Percentiles rank a stretch among this genome's conserved stretches.
These are phyloP conservation scores for Stipa capillata DNA, from an alignment of 176 grass and related monocot species.

Conservation along the genomic window DNA sequence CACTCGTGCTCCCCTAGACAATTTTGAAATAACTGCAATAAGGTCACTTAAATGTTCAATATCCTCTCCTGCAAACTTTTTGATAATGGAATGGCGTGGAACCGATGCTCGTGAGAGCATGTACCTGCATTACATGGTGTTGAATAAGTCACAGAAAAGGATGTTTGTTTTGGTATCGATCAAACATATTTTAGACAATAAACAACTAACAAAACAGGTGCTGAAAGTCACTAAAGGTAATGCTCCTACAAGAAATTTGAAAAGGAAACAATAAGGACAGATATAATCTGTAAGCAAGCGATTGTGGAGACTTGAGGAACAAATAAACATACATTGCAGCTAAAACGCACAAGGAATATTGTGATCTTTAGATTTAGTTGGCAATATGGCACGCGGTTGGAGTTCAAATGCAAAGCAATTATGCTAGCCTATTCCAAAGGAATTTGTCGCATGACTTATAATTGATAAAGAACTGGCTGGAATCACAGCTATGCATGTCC, in stretches of 20 bases:
- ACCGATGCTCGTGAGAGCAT: slow-evolving; percentile 80
- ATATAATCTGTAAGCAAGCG: neutral
- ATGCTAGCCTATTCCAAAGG: neutral
- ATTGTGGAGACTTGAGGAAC: neutral
- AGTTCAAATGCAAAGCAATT: slow-evolving; percentile 6
- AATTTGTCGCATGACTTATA: neutral
- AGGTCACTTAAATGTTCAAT: slow-evolving; percentile 54
- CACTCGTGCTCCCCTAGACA: slow-evolving; percentile 66
- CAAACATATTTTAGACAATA: neutral
- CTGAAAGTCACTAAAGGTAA: neutral
- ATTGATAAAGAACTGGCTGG: neutral
- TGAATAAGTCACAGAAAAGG: slow-evolving; percentile 24
- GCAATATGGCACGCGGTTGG: neutral
- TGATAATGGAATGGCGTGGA: slow-evolving; percentile 85
- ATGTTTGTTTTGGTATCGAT: neutral
- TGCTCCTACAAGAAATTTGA: neutral
- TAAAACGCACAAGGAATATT: neutral
- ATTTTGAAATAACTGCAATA: slow-evolving; percentile 60
- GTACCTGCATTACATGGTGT: slow-evolving; percentile 51
- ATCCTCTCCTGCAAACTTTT: slow-evolving; percentile 75
- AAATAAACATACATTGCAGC: neutral
- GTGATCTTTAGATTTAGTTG: neutral
- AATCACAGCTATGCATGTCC: neutral
- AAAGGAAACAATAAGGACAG: neutral
- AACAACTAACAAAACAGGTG: slow-evolving; percentile 2